Base-by-base conservation (phyloP, 208 protist genomes). In the Crithidia expoeki region DNA sequence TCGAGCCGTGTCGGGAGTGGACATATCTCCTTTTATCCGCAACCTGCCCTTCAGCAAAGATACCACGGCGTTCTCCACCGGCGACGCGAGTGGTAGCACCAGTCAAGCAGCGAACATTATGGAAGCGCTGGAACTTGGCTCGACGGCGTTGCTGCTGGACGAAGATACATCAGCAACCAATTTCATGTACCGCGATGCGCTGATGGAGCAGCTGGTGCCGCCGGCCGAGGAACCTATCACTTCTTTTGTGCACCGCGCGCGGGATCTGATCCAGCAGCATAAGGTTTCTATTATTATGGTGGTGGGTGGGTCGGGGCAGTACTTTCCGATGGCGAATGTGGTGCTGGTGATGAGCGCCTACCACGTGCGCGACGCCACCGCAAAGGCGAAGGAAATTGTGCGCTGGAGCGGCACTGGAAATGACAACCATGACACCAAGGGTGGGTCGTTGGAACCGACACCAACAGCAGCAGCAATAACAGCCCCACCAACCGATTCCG, bases 131-230 rank as follows among this genome's bases (percentile, higher is more conserved):
- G 97, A 99, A 81, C 68, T 94, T n/a, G 96, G 95, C 38, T 74
- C 81, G 33, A 73, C 67, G 17, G 58, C 87, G 46, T 70, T 99
- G 53, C 78, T 99, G 32, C 83, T 98, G 16, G 98, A 98, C 77
- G 97, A 99, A 76, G 98, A 99, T 79, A 98, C 96, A 7, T 95
- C 79, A 47, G 97, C 98, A 4, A 98, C 97, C 33, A 99, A 99
- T 84, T 96, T 99, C 63, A 97, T 99, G 94, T 94, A 97, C 46
- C 91, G 96, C 10, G 94, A 98, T 68, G 63, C 67, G 32, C 76
- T 89, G 21, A 98, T 98, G 96, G 71, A 89, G 73, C 60, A 71
- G 80, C 86, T 98, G 40, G 95, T 99, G 27, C 74, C 87, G 40
- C 65, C 67, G 28, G 72, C 83, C 21, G 70, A 94, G 69, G 97